phyloP scores from a whole-genome alignment of 306 rosid species.

The Quercus suber region DNA sequence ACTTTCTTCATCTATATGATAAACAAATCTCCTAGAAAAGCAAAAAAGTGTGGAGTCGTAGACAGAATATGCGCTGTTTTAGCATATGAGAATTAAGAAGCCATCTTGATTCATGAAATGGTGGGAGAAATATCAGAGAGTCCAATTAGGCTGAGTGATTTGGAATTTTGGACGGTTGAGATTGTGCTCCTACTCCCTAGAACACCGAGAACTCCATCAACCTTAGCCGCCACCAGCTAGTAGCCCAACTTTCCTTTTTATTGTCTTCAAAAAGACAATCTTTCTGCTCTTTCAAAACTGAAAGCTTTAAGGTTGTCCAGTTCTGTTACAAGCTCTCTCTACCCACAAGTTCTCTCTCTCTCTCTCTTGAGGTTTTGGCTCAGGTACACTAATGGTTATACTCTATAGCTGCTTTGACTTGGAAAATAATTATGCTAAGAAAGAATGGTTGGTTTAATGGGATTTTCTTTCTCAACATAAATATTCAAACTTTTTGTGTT shows the following conservation, averaged over 20 bases:
- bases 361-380: neutral
- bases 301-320: neutral
- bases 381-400: slow-evolving; percentile 5
- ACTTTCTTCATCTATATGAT: neutral
- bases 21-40: neutral
- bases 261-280: neutral
- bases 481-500: neutral
- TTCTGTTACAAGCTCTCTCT: too few relatives aligned
- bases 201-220: neutral
- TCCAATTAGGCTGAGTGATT: neutral
- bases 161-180: neutral
- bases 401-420: neutral
- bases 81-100: neutral
- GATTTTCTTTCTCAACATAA: neutral
- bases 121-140: neutral
- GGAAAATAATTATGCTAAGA: neutral
- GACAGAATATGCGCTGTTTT: neutral
- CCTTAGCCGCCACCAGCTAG: neutral
- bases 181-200: neutral
- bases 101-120: neutral
- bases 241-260: neutral
- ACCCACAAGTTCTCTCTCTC: too few relatives aligned
- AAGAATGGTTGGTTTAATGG: neutral
- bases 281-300: neutral
- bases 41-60: neutral